Base-by-base conservation (phyloP, 73 alveolate genomes). In the Paramecium sonneborni region DNA sequence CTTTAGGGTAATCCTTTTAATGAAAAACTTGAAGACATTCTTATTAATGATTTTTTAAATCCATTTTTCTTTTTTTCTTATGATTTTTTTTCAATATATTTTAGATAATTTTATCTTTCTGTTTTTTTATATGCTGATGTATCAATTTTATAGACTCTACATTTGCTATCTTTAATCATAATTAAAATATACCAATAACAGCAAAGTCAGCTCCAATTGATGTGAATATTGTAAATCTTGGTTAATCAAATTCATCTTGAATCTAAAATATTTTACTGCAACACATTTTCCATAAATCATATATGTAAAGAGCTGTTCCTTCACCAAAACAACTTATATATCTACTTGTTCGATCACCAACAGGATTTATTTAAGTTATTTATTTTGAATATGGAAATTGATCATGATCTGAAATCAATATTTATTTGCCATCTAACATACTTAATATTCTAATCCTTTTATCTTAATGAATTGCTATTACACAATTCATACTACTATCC, bases 221-320 rank as follows among this genome's bases (percentile, higher is more conserved):
- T 43, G 76, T 44, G 14, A 79, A 46, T 3, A 24, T 43, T 3
- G 76, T 39, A 46, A 79, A 79, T 39, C 55, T 46, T 20, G 90
- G 90, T 6, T 57, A 41, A 38, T 79, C 90, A 79, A 79, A 79
- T 24, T 79, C 90, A 79, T 79, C 90, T 15, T 21, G n/a, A 14
- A 79, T 43, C 15, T 79, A 46, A 34, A 79, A 79, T 79, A 79
- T 79, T 46, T 79, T 79, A 18, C 90, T 79, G 57, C 90, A 79
- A 79, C 90, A 79, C 90, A 79, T 79, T 46, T 79, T 79, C 90
- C 90, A 79, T 79, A 79, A 43, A 79, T 79, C 90, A 23, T 79
- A 79, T 23, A 79, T 79, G 34, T 79, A 79, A 41, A 79, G 30
- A 20, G 90, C 90, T 43, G 69, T 79, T 43, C 90, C 90, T 34